Evolutionary conservation across 345 rosid species (phyloP), one percentile per base, ranked within the genome.

Genomic region (Laguncularia racemosa): DNA sequence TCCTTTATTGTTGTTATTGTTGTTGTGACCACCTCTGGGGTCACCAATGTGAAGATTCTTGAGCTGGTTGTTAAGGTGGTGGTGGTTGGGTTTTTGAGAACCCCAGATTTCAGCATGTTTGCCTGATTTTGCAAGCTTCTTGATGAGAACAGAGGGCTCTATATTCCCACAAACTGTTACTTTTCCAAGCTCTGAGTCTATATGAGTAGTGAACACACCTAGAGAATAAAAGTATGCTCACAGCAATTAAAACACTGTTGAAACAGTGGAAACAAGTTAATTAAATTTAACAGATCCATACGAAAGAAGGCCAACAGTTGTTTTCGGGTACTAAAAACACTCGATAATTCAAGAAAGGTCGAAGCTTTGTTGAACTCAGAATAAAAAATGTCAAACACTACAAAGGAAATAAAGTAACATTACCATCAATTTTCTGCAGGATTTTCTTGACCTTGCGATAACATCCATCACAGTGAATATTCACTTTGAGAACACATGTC

Each of bases 401-500:
- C 4, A 23, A 23, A 23, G 28, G 28, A 23, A 23, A 14, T 20
- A 16, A 40, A 43, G 3, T 4, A 33, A 33, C 7, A 10, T 33
- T 80, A 91, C 98, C 98, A 56, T 91, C 96, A 48, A 91, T 91
- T 72, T 86, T 91, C 69, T 91, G 89, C 80, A 91, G 67, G 72
- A 86, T 79, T 81, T 88, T 88, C 87, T 88, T 85, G 67, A 91
- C 96, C 72, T 88, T 86, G 20, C 84, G 85, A 73, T 84, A 79
- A 65, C 98, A 91, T 3, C 98, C 98, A 78, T 88, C 96, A 64
- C 98, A 91, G 69, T 88, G 95, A 55, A 91, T 91, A 76, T 91
- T 91, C 78, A 91, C 95, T 79, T 86, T 88, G 6, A 91, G 92
- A 65, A 78, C 88, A 75, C 88, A 84, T 68, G 98, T 91, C 98